A percentile compares a stretch with the other conserved stretches of the same genome.
Evolutionary conservation across 257 asterid species (phyloP).

Genomic region (Haberlea rhodopensis): DNA sequence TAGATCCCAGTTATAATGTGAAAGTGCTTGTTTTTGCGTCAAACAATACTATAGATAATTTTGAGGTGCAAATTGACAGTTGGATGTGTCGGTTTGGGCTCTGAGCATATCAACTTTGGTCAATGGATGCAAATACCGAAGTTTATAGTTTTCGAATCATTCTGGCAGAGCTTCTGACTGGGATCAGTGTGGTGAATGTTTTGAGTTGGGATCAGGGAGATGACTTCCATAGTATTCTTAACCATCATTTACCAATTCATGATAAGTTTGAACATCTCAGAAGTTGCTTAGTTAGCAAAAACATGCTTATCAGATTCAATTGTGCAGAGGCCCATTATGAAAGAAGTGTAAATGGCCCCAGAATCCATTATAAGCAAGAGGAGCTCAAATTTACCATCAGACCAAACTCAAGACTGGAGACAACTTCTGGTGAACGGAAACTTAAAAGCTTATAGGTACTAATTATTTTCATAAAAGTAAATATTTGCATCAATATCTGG

Average conservation of each 20-base stretch:
- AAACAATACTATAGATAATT: not conserved
- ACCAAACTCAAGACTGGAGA: not conserved
- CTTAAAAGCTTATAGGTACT: not conserved
- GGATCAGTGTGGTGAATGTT: conserved; percentile 9
- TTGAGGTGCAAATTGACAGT: not conserved
- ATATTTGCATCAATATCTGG: not conserved
- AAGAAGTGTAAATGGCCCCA: conserved; percentile 4
- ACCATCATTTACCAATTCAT: too few species aligned
- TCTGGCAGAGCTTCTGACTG: conserved; percentile 29
- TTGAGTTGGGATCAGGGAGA: not conserved
- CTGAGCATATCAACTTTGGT: too few species aligned
- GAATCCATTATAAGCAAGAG: not conserved
- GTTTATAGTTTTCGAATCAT: too few species aligned
- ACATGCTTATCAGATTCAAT: conserved; percentile 21
- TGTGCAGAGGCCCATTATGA: conserved; percentile 29
- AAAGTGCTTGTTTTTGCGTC: too few species aligned
- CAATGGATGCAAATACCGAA: too few species aligned
- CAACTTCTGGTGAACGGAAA: not conserved
- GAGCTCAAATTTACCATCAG: too few species aligned
- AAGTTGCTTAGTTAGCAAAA: too few species aligned
- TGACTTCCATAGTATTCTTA: too few species aligned
- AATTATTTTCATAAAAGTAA: not conserved
- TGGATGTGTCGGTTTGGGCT: not conserved
- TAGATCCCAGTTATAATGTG: conserved; percentile 1
- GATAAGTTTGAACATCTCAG: too few species aligned